Base-by-base conservation (phyloP, 2,329 filamentous ascomycete genomes). In the Alternaria sp. region DNA sequence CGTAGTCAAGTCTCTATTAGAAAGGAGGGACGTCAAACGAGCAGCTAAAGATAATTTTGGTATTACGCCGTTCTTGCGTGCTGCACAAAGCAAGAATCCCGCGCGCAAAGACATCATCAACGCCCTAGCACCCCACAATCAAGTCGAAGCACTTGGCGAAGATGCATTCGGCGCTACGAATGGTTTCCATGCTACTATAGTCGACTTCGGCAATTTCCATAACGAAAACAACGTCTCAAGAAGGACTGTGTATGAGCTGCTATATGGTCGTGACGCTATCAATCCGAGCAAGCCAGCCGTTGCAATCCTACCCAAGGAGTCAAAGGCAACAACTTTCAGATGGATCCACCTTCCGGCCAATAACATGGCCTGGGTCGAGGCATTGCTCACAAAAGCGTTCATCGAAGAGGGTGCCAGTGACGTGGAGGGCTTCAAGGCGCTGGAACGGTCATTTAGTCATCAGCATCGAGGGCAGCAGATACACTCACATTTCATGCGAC, bases 401-500 rank as follows among this genome's bases (percentile, higher is more conserved):
- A 84, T 89, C 33, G 87, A 89, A 70, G 84, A 85, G 36, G 85
- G 85, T 0, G 82, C 83, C 14, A 81, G 81, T n/a, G 86, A 89
- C 68, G 82, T 88, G 2, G 85, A 88, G 67, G 83, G 84, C 1
- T 88, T 88, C 75, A 88, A 88, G 66, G 84, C 85, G 0, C 70
- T 89, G 2, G 85, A 87, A 65, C 82, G 83, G 60, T 86, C 84
- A 3, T 87, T 88, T 61, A 83, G 83, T 41, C 85, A 88, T 62
- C 85, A 88, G 60, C 86, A 88, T 69, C 80, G 85, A 0, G 86
- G 86, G 0, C 81, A 82, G 28, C 80, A 83, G 40, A 79, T 83
- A 0, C 86, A 89, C 66, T 86, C 85, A 0, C 82, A 86, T 44
- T 88, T 86, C 62, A 88, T 89, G 86, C 78, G 86, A 37, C 84